These are phyloP conservation scores for Lumnitzera littorea DNA, from an alignment of 345 rosid species.

Conservation along the genomic window DNA sequence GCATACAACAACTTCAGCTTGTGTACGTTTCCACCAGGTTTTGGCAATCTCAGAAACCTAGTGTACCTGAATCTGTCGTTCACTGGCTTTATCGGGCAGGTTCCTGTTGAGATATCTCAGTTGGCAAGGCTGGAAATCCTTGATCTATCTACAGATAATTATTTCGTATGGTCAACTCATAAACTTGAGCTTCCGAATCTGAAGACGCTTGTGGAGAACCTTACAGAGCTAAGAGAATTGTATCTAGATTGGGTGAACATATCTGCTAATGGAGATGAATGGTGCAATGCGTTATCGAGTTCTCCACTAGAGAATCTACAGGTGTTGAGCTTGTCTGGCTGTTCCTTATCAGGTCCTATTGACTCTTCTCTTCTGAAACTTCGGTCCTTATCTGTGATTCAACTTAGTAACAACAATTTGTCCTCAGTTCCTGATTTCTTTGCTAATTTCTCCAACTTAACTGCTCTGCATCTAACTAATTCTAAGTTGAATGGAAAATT, in stretches of 20 bases:
- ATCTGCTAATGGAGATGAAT: conserved; percentile 14
- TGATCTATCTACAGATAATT: conserved; percentile 12
- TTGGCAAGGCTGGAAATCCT: conserved; percentile 24
- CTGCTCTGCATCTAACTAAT: neutral
- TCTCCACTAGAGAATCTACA: conserved; percentile 12
- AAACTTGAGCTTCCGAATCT: conserved; percentile 21
- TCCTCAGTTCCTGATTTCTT: conserved; percentile 24
- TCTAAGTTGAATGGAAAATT: conserved; percentile 13
- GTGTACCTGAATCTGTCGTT: conserved; percentile 25
- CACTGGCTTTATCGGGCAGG: conserved; percentile 31
- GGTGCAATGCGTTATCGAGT: conserved; percentile 24
- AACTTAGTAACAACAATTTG: conserved; percentile 9
- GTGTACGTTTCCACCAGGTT: conserved; percentile 16
- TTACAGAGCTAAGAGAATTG: conserved; percentile 11
- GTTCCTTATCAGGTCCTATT: conserved; percentile 27
- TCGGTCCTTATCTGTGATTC: conserved; percentile 11
- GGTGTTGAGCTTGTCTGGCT: conserved; percentile 24
- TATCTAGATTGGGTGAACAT: conserved; percentile 22
- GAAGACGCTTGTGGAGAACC: conserved; percentile 11
- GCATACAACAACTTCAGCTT: conserved; percentile 22
- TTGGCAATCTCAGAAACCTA: conserved; percentile 22
- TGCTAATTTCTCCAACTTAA: conserved; percentile 17
- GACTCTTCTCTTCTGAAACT: conserved; percentile 10
- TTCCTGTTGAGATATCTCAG: conserved; percentile 24
- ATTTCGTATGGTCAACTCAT: neutral